Conservation (phyloP, 225 moss, liverwort and hornwort species). For the Ulota crispa region DNA sequence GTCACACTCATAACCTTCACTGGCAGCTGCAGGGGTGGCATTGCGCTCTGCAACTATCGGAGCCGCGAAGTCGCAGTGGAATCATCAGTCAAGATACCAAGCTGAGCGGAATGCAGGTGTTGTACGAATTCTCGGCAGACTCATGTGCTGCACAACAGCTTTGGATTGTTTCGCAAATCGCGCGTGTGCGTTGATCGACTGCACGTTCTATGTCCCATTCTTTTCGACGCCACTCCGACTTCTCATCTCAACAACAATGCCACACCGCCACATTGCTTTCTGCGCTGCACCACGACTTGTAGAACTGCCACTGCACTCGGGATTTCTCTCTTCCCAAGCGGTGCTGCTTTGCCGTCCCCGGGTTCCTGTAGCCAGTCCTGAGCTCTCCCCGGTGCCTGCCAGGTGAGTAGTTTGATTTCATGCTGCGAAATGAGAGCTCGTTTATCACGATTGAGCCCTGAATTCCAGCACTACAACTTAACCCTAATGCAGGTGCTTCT, state of each 20-base stretch:
- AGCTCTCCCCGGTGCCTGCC: not conserved
- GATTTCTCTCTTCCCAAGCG: constrained; percentile 9
- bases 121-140: not conserved
- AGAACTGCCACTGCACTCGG: not conserved
- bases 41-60: not conserved
- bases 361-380: not conserved
- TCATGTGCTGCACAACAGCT: not conserved
- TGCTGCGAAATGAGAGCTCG: not conserved
- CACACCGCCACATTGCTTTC: not conserved
- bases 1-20: not conserved
- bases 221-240: not conserved
- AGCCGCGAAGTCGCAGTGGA: not conserved
- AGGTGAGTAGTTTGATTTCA: constrained; percentile 11
- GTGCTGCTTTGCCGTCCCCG: not conserved
- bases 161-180: not conserved
- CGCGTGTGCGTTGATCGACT: not conserved
- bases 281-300: not conserved
- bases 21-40: not conserved
- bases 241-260: constrained; percentile 4
- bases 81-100: not conserved
- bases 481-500: not conserved
- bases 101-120: not conserved
- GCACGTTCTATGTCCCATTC: not conserved
- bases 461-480: not conserved
- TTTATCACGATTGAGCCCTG: not conserved